These are phyloP conservation scores for Didymella keratinophila DNA, from an alignment of 2,329 filamentous ascomycete genomes.

Conservation along the genomic window DNA sequence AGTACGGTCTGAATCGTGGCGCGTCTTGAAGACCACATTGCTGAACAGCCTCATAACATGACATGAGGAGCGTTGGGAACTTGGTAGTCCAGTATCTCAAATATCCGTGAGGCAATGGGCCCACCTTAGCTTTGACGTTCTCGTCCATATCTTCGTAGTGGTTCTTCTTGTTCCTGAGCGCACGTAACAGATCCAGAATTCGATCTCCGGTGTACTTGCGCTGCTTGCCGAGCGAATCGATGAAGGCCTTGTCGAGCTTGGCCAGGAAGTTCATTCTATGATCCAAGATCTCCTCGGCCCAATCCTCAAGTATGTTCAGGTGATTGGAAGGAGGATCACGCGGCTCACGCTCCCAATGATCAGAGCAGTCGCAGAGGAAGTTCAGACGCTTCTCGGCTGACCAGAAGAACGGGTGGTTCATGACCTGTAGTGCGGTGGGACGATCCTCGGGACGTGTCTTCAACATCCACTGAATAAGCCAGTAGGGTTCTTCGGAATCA, in stretches of 20 bases:
- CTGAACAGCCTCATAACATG: slow-evolving; percentile 78
- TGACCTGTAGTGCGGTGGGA: slow-evolving; percentile 78
- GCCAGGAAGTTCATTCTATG: slow-evolving; percentile 77
- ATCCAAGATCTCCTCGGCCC: slow-evolving; percentile 59
- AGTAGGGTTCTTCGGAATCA: slow-evolving; percentile 84
- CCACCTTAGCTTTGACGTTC: slow-evolving; percentile 75
- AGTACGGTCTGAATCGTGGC: slow-evolving; percentile 77
- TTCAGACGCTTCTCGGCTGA: slow-evolving; percentile 82
- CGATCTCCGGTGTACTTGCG: slow-evolving; percentile 88
- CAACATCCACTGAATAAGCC: slow-evolving; percentile 85
- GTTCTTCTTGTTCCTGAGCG: slow-evolving; percentile 93
- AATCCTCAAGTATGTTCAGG: slow-evolving; percentile 66
- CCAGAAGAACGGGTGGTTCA: slow-evolving; percentile 98
- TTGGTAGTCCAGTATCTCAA: slow-evolving; percentile 80
- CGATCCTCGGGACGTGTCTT: slow-evolving; percentile 69
- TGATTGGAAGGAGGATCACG: slow-evolving; percentile 79
- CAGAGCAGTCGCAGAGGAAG: slow-evolving; percentile 95
- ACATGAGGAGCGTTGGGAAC: slow-evolving; percentile 80
- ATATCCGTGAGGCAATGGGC: slow-evolving; percentile 79
- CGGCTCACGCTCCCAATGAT: slow-evolving; percentile 93
- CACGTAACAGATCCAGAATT: slow-evolving; percentile 85
- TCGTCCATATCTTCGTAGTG: slow-evolving; percentile 97
- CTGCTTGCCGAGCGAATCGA: slow-evolving; percentile 90
- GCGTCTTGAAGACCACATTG: slow-evolving; percentile 69
- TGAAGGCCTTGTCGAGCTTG: slow-evolving; percentile 78